These are phyloP conservation scores for Coprinellus aureogranulatus DNA, from an alignment of 768 basidiomycete species.

Conservation along the genomic window DNA sequence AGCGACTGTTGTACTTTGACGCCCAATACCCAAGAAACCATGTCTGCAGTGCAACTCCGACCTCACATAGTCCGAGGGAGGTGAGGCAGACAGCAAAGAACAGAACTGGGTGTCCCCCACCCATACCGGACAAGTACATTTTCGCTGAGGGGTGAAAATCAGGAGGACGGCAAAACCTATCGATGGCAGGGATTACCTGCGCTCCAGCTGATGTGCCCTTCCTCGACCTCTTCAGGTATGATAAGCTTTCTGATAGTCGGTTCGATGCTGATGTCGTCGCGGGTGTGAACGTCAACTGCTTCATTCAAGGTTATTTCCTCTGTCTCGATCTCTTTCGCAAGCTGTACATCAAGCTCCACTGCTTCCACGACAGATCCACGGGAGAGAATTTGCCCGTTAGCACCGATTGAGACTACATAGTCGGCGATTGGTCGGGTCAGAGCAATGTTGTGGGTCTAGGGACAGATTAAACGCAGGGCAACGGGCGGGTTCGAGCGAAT, in stretches of 20 bases:
- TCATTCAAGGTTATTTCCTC: slow-evolving; percentile 28
- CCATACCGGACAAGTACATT: slow-evolving; percentile 34
- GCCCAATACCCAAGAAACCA: slow-evolving; percentile 50
- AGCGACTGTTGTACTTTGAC: slow-evolving; percentile 35
- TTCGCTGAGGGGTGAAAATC: slow-evolving; percentile 28
- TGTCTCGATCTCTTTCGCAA: slow-evolving; percentile 21
- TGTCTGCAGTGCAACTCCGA: slow-evolving; percentile 29
- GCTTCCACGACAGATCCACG: slow-evolving; percentile 49
- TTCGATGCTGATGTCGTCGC: slow-evolving; percentile 13
- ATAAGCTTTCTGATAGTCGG: slow-evolving; percentile 53
- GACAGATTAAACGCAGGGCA: neutral
- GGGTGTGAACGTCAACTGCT: slow-evolving; percentile 24
- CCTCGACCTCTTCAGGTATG: slow-evolving; percentile 58
- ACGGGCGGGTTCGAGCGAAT: neutral
- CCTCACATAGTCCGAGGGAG: slow-evolving; percentile 24
- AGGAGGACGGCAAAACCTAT: no score
- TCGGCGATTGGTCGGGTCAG: slow-evolving; percentile 50
- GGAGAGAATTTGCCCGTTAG: slow-evolving; percentile 48
- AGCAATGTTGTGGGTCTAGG: slow-evolving; percentile 51
- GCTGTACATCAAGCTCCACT: slow-evolving; percentile 30
- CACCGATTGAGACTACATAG: slow-evolving; percentile 52
- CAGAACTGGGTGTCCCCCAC: slow-evolving; percentile 30
- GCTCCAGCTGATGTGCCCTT: slow-evolving; percentile 56
- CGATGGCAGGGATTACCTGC: slow-evolving; percentile 34
- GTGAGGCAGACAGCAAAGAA: slow-evolving; percentile 31